These are phyloP conservation scores for Ophidiomyces ophidiicola DNA, from an alignment of 2,329 filamentous ascomycete genomes.

Conservation along the genomic window DNA sequence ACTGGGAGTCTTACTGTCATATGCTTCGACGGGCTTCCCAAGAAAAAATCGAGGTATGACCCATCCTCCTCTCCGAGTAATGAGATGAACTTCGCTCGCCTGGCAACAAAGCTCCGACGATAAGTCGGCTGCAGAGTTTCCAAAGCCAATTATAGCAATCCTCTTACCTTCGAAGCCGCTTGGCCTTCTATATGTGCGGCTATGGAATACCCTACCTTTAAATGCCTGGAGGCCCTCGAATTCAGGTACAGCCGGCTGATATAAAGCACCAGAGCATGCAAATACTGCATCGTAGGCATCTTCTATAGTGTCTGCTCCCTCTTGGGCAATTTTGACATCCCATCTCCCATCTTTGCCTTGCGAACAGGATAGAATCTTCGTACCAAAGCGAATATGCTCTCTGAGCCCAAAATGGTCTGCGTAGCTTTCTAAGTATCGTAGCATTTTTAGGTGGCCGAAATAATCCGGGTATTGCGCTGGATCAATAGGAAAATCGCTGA, in stretches of 20 bases:
- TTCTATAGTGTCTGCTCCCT: constrained; percentile 15
- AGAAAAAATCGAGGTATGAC: constrained; percentile 30
- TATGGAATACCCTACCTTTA: constrained; percentile 28
- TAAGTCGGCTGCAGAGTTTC: constrained; percentile 32
- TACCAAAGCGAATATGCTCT: constrained; percentile 26
- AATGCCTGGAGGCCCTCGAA: constrained; percentile 26
- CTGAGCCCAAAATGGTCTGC: constrained; percentile 27
- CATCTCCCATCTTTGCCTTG: constrained; percentile 22
- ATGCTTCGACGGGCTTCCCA: constrained; percentile 28
- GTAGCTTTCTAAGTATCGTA: constrained; percentile 29
- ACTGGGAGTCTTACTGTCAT: constrained; percentile 26
- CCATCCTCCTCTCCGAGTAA: constrained; percentile 31
- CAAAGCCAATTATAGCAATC: constrained; percentile 29
- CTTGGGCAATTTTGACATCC: constrained; percentile 20
- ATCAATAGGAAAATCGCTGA: constrained; percentile 33
- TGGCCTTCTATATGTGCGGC: constrained; percentile 28
- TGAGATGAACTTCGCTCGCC: constrained; percentile 27
- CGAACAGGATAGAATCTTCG: constrained; percentile 24
- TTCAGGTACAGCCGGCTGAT: constrained; percentile 24
- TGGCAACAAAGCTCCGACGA: constrained; percentile 27
- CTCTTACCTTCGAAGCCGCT: constrained; percentile 27
- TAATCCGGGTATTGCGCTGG: constrained; percentile 29
- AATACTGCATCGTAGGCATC: constrained; percentile 28
- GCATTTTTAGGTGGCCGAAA: constrained; percentile 26
- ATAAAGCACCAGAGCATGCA: constrained; percentile 25